These are phyloP conservation scores for Hyaloscypha variabilis DNA, from an alignment of 495 filamentous ascomycete species.

Conservation along the genomic window DNA sequence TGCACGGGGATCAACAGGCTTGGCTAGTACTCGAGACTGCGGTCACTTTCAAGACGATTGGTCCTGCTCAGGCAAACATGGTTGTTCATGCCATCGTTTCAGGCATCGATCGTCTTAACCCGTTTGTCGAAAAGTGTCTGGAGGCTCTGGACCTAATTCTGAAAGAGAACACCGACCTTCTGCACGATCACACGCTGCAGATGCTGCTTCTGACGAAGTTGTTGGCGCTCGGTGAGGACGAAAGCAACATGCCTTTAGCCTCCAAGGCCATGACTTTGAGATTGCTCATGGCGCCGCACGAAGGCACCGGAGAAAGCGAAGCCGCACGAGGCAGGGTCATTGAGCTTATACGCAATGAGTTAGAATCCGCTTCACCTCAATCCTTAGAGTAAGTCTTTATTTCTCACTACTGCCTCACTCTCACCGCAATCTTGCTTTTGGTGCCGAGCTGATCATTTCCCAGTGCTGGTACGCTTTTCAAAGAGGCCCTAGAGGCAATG, in stretches of 20 bases:
- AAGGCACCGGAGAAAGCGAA: neutral
- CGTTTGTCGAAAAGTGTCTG: constrained; percentile 31
- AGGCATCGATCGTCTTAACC: constrained; percentile 18
- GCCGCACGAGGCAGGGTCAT: neutral
- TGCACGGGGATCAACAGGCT: constrained; percentile 18
- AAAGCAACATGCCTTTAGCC: neutral
- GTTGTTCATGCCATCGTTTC: constrained; percentile 37
- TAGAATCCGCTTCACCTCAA: constrained; percentile 12
- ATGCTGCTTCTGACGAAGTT: constrained; percentile 45
- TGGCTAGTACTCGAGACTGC: constrained; percentile 45
- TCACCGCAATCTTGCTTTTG: neutral
- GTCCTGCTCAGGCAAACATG: constrained; percentile 26
- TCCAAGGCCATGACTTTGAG: neutral
- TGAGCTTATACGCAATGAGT: neutral
- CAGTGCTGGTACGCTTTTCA: constrained; percentile 48
- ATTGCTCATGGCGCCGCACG: neutral
- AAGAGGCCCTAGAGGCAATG: constrained; percentile 39
- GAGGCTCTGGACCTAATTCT: constrained; percentile 43
- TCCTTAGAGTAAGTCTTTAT: constrained; percentile 44
- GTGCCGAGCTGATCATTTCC: neutral
- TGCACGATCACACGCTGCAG: constrained; percentile 39
- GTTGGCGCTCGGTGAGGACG: constrained; percentile 45
- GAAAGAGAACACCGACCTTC: constrained; percentile 36
- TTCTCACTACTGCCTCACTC: neutral
- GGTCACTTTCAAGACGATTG: constrained; percentile 37